phyloP scores from a whole-genome alignment of 1,139 yeast genomes.

The Saccharomycopsis crataegensis region DNA sequence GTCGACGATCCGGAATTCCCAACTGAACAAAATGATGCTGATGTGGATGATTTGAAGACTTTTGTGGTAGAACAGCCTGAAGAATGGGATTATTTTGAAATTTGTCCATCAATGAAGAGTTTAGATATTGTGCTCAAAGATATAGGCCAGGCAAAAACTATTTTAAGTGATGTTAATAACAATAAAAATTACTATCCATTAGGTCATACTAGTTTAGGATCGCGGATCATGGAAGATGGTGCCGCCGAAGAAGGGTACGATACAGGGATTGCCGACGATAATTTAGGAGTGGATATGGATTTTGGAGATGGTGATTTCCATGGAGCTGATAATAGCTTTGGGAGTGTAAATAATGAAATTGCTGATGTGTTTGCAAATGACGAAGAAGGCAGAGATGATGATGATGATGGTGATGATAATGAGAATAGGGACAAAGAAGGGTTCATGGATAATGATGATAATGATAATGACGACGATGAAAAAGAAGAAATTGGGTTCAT shows the following conservation, averaged over 20 bases:
- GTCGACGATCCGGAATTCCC: neutral
- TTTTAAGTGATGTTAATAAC: constrained; percentile 42
- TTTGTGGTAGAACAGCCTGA: constrained; percentile 31
- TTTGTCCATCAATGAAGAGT: constrained; percentile 60
- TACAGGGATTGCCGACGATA: neutral
- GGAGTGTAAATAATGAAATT: constrained; percentile 17
- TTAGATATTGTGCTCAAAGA: constrained; percentile 53
- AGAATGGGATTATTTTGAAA: constrained; percentile 28
- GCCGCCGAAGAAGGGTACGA: neutral
- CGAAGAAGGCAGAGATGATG: constrained; percentile 23
- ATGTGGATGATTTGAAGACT: constrained; percentile 26
- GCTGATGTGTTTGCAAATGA: constrained; percentile 24
- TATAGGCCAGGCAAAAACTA: constrained; percentile 46
- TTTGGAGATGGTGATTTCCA: constrained; percentile 26
- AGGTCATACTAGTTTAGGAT: constrained; percentile 1
- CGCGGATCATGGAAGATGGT: neutral
- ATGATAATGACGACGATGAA: constrained; percentile 15
- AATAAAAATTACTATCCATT: constrained; percentile 12
- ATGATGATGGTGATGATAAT: constrained; percentile 16
- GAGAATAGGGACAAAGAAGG: constrained; percentile 2
- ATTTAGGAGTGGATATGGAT: constrained; percentile 22
- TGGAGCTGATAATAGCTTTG: constrained; percentile 20
- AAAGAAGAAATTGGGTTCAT: constrained; percentile 14
- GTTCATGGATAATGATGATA: neutral
- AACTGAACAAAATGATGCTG: constrained; percentile 22